Evolutionary conservation across 345 rosid species (phyloP), one percentile per base, ranked within the genome.

Genomic region (Populus tremula): DNA sequence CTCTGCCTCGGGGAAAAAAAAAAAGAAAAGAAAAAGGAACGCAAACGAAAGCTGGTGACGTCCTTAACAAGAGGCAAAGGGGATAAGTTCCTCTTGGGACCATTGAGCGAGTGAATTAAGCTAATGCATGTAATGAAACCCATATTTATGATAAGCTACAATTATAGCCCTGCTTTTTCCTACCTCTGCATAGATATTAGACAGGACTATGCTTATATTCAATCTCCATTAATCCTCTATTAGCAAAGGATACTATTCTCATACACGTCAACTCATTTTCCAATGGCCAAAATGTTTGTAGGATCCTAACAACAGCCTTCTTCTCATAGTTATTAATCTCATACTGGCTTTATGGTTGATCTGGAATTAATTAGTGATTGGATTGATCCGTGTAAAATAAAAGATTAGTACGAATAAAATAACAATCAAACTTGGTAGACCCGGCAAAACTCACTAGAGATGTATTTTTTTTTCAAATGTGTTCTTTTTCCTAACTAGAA

Each of bases 1-100:
- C 90, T 80, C 87, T 70, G 71, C 76, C 69, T 41, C 67, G 31
- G 18, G 47, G n/a, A 5, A 31, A 59, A 50, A 72, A 31, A 78
- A 31, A 27, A 27, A 27, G 27, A 27, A 27, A 27, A 31, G 33
- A 31, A 77, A 67, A 67, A 76, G 82, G 85, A 66, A 68, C 21
- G 38, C 14, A 47, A 81, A 81, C 84, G 50, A 66, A 66, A 50
- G 35, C 43, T 53, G 73, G 36, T 79, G 82, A 82, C 73, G 79
- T 64, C 67, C 54, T 65, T 14, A 20, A 53, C 29, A 75, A 70
- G 18, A 74, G 56, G 67, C 59, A 18, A 79, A 35, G 45, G 78
- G 64, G 69, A 47, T 49, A 39, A 25, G 47, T 39, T 63, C 3
- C 81, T 13, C 73, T 67, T 53, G 14, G 11, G 61, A 54, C 21